A percentile compares a stretch with the other conserved stretches of the same genome.
phyloP scores from a whole-genome alignment of 768 basidiomycete species.

The Russula earlei region DNA sequence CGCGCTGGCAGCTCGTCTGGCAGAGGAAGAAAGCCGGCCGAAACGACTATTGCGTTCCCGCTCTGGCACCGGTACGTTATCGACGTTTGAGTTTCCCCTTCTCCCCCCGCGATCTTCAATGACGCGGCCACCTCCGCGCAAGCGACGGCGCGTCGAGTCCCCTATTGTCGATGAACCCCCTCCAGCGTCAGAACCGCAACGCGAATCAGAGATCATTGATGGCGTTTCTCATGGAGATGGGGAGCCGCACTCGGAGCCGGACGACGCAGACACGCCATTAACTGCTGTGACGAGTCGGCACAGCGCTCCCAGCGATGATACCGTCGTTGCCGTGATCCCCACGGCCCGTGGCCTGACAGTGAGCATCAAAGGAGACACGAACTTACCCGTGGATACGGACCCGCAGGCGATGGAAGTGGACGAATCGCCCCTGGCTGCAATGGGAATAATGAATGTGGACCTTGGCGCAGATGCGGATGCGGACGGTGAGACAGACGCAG shows the following conservation, averaged over 20 bases:
- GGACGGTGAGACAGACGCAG: slow-evolving; percentile 37
- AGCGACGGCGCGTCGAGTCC: slow-evolving; percentile 27
- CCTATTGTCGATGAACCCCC: slow-evolving; percentile 21
- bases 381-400: not conserved
- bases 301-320: slow-evolving; percentile 52
- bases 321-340: slow-evolving; percentile 34
- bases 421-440: slow-evolving; percentile 17
- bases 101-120: slow-evolving; percentile 1
- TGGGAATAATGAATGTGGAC: not conserved
- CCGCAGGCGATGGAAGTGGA: slow-evolving; percentile 18
- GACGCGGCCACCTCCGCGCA: slow-evolving; percentile 18
- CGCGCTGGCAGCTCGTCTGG: slow-evolving; percentile 25
- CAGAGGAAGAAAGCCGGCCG: slow-evolving; percentile 23
- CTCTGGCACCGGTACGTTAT: slow-evolving; percentile 22
- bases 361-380: slow-evolving; percentile 4
- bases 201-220: not conserved
- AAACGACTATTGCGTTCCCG: slow-evolving; percentile 26
- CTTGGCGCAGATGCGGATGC: slow-evolving; percentile 22
- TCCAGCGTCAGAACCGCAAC: slow-evolving; percentile 5
- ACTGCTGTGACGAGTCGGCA: slow-evolving; percentile 40
- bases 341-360: not conserved
- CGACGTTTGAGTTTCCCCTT: slow-evolving; percentile 12
- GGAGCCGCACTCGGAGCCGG: slow-evolving; percentile 39
- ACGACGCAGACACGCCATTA: slow-evolving; percentile 41
- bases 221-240: slow-evolving; percentile 13